Percentiles rank a stretch among this genome's conserved stretches.
These are phyloP conservation scores for Terfezia claveryi DNA, from an alignment of 495 filamentous ascomycete species.

Conservation along the genomic window DNA sequence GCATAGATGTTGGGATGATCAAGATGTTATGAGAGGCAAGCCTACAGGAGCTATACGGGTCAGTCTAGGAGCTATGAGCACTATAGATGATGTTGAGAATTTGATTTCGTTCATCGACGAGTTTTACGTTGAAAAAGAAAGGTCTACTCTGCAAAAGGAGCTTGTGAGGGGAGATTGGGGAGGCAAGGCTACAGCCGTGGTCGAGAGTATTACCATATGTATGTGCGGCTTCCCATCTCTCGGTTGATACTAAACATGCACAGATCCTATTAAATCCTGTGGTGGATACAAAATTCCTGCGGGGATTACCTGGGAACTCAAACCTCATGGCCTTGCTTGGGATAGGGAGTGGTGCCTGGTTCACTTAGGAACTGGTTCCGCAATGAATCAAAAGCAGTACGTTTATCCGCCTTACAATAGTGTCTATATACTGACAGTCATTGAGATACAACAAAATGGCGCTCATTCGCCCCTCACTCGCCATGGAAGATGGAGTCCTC, in stretches of 20 bases:
- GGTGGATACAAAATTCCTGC: slow-evolving; percentile 49
- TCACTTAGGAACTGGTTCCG: slow-evolving; percentile 55
- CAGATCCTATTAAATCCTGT: slow-evolving; percentile 70
- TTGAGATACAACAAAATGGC: slow-evolving; percentile 54
- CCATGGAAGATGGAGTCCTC: slow-evolving; percentile 38
- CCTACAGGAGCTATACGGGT: slow-evolving; percentile 70
- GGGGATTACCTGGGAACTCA: slow-evolving; percentile 47
- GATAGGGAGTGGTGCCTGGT: slow-evolving; percentile 88
- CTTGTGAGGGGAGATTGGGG: not conserved
- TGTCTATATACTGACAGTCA: not conserved
- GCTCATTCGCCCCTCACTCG: slow-evolving; percentile 45
- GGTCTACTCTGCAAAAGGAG: slow-evolving; percentile 7
- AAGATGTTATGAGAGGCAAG: slow-evolving; percentile 60
- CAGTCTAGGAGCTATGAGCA: slow-evolving; percentile 79
- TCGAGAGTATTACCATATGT: slow-evolving; percentile 42
- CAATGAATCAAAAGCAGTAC: slow-evolving; percentile 52
- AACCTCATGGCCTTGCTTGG: slow-evolving; percentile 61
- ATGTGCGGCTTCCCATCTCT: not conserved
- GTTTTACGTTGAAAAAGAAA: slow-evolving; percentile 42
- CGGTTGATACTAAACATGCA: slow-evolving; percentile 20
- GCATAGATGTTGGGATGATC: slow-evolving; percentile 53
- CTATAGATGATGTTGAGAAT: slow-evolving; percentile 43
- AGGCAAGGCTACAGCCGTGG: slow-evolving; percentile 9
- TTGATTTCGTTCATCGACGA: slow-evolving; percentile 53
- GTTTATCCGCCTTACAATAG: not conserved